Percentiles rank a stretch among this genome's conserved stretches.
phyloP scores from a whole-genome alignment of 2,329 filamentous ascomycete species.

The Ophiocordyceps camponoti-floridani region DNA sequence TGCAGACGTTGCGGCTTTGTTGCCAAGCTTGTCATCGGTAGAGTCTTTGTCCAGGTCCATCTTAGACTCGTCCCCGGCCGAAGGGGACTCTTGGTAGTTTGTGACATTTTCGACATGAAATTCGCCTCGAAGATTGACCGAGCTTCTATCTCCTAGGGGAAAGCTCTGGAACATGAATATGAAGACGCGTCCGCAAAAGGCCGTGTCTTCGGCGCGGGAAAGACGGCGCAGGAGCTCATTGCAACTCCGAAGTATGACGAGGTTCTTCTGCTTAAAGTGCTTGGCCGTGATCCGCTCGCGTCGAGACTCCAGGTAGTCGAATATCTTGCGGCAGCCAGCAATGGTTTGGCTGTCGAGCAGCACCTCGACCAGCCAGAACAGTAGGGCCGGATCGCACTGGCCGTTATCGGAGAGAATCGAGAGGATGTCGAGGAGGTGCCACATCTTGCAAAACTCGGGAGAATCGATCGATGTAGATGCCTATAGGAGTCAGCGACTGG shows the following conservation, averaged over 20 bases:
- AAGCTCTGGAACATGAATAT: conserved; percentile 99
- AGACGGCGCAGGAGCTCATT: conserved; percentile 87
- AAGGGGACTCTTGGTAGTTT: conserved; percentile 39
- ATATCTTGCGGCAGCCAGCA: conserved; percentile 73
- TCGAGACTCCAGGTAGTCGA: conserved; percentile 88
- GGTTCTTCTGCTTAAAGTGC: conserved; percentile 65
- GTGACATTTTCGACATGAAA: conserved; percentile 94
- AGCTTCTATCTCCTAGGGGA: conserved; percentile 88
- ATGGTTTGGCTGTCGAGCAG: conserved; percentile 93
- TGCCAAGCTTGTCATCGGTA: conserved; percentile 9
- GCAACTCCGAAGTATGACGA: conserved; percentile 83
- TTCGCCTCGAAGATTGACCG: conserved; percentile 88
- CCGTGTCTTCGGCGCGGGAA: conserved; percentile 90
- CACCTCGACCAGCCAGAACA: conserved; percentile 87
- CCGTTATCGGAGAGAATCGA: conserved; percentile 71
- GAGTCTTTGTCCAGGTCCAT: conserved; percentile 48
- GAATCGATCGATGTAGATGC: conserved; percentile 59
- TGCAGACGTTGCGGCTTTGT: conserved; percentile 24
- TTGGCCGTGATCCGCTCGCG: conserved; percentile 71
- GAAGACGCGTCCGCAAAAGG: conserved; percentile 93
- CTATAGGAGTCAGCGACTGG: conserved; percentile 20
- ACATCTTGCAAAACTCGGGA: conserved; percentile 64
- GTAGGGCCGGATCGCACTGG: conserved; percentile 58
- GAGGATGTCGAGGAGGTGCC: conserved; percentile 89
- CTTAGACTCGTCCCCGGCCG: conserved; percentile 13